These are phyloP conservation scores for Globisporangium nodosum DNA, from an alignment of 352 stramenopile genomes.

Conservation along the genomic window DNA sequence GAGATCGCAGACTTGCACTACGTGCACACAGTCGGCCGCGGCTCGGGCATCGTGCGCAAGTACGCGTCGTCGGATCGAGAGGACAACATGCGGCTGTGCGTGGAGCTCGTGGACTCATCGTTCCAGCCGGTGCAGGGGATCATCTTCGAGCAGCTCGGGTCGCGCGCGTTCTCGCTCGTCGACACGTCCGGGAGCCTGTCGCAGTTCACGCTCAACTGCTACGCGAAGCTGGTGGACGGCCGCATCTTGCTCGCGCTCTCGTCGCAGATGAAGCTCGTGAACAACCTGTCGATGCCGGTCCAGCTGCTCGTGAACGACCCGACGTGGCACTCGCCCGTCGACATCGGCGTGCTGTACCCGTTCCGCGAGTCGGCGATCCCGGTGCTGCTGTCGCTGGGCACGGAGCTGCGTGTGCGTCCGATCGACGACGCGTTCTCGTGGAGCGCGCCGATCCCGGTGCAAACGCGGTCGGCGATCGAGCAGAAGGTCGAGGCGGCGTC, in stretches of 20 bases:
- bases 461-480: conserved; percentile 52
- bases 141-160: conserved; percentile 72
- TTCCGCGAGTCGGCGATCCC: conserved; percentile 62
- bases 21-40: conserved; percentile 45
- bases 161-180: conserved; percentile 56
- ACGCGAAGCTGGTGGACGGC: conserved; percentile 65
- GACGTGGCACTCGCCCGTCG: conserved; percentile 62
- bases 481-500: conserved; percentile 58
- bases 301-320: conserved; percentile 80
- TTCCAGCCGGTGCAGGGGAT: conserved; percentile 78
- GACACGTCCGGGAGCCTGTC: conserved; percentile 45
- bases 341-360: conserved; percentile 58
- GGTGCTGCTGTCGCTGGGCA: conserved; percentile 58
- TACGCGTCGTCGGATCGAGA: conserved; percentile 60
- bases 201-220: conserved; percentile 55
- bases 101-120: conserved; percentile 50
- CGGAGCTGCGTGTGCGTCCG: conserved; percentile 62
- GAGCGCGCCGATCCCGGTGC: conserved; percentile 74
- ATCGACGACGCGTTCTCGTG: conserved; percentile 47
- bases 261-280: conserved; percentile 75
- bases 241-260: conserved; percentile 75
- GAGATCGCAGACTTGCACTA: conserved; percentile 62
- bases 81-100: conserved; percentile 49
- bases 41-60: conserved; percentile 60
- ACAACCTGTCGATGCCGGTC: conserved; percentile 57